Conservation (phyloP, 2,329 filamentous ascomycete species). For the Beauveria scarabaeidicola region DNA sequence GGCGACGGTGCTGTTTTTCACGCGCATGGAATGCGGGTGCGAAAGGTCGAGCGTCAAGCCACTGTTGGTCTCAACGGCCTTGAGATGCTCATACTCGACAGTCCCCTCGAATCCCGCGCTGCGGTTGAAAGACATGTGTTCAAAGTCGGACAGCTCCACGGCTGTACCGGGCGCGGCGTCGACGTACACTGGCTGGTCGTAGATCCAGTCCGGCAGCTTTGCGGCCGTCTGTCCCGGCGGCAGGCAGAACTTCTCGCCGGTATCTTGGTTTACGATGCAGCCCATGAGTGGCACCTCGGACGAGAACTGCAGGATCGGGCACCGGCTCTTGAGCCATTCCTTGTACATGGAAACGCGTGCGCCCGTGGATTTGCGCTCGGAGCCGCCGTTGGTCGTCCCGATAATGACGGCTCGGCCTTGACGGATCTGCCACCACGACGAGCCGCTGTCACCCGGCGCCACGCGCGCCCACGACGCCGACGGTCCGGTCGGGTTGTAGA, state of each 20-base stretch:
- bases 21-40: neutral
- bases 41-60: neutral
- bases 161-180: neutral
- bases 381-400: neutral
- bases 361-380: neutral
- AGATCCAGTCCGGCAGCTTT: neutral
- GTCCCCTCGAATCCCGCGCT: neutral
- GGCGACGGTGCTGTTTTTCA: neutral
- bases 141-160: neutral
- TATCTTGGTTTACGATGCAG: neutral
- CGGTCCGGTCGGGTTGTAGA: neutral
- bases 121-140: neutral
- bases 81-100: neutral
- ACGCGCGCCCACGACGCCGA: neutral
- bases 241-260: neutral
- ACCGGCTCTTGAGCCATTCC: too few species aligned
- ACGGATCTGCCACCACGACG: neutral
- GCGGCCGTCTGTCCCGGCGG: neutral
- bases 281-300: neutral
- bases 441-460: neutral
- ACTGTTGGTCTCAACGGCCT: neutral
- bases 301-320: neutral
- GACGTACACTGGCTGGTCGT: neutral
- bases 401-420: neutral
- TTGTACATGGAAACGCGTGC: neutral